A percentile compares a stretch with the other conserved stretches of the same genome.
Conservation (phyloP, 1,284 basidiomycete species). For the Malassezia sympodialis region DNA sequence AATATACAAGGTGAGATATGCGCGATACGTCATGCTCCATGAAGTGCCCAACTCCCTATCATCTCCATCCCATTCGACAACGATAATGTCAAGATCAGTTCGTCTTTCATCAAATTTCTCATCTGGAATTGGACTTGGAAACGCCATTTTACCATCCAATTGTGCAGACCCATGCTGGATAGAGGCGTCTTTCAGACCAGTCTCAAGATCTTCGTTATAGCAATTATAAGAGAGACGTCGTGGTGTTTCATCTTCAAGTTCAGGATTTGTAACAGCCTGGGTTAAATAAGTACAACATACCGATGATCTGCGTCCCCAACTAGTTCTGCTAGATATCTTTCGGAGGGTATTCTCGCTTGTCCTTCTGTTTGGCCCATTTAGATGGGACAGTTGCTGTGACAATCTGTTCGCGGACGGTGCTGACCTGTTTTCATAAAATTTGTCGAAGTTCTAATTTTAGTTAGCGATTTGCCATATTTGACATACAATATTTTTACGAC, state of each 20-base stretch:
- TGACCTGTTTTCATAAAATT: neutral
- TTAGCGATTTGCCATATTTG: neutral
- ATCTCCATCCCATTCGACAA: slow-evolving; percentile 44
- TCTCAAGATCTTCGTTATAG: neutral
- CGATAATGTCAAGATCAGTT: neutral
- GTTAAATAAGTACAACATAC: neutral
- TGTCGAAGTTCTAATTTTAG: neutral
- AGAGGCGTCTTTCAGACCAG: neutral
- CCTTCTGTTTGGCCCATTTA: neutral
- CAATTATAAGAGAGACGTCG: neutral
- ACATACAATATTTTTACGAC: neutral
- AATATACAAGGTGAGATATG: slow-evolving; percentile 58
- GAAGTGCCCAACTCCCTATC: slow-evolving; percentile 58
- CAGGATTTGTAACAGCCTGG: neutral
- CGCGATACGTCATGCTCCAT: slow-evolving; percentile 56
- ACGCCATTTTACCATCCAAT: neutral
- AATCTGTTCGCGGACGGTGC: neutral
- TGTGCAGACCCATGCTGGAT: neutral
- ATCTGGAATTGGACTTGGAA: neutral
- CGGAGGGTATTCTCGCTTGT: neutral
- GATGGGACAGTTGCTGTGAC: neutral
- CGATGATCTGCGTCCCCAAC: neutral
- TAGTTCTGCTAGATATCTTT: neutral
- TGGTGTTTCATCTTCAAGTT: neutral
- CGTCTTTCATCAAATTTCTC: neutral